Evolutionary conservation across 2,329 filamentous ascomycete genomes (phyloP).

Genomic region (Alternaria postmessia): DNA sequence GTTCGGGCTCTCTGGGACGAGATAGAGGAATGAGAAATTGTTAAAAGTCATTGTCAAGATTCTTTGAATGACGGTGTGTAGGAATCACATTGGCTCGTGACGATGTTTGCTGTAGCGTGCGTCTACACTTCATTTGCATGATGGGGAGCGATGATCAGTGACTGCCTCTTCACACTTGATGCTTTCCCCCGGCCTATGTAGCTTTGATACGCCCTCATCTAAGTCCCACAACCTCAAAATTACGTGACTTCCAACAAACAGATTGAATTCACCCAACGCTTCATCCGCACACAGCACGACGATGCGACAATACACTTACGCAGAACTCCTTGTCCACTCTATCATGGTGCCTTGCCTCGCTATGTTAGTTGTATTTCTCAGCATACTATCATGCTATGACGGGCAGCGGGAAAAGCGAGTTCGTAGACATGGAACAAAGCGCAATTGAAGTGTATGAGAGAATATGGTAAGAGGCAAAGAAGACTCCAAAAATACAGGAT

Average conservation of each 20-base stretch:
- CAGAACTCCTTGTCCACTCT: not conserved
- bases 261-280: not conserved
- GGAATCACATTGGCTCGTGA: not conserved
- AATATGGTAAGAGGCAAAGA: not conserved
- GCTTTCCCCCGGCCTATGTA: not conserved
- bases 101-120: not conserved
- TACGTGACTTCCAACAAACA: not conserved
- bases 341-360: not conserved
- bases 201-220: not conserved
- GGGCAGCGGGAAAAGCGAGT: not conserved
- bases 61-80: not conserved
- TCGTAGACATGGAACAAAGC: too few species aligned
- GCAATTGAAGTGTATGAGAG: not conserved
- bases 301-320: not conserved
- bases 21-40: conserved; percentile 17
- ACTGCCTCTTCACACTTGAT: not conserved
- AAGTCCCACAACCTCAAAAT: not conserved
- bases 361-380: not conserved
- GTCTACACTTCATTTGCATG: not conserved
- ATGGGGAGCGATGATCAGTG: not conserved
- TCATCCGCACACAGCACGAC: not conserved
- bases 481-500: not conserved
- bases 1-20: conserved; percentile 7
- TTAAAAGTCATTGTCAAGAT: not conserved
- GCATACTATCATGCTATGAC: not conserved